Percentiles rank a stretch among this genome's conserved stretches.
phyloP scores from a whole-genome alignment of 441 rosid genomes.

The Brassica hybrid region DNA sequence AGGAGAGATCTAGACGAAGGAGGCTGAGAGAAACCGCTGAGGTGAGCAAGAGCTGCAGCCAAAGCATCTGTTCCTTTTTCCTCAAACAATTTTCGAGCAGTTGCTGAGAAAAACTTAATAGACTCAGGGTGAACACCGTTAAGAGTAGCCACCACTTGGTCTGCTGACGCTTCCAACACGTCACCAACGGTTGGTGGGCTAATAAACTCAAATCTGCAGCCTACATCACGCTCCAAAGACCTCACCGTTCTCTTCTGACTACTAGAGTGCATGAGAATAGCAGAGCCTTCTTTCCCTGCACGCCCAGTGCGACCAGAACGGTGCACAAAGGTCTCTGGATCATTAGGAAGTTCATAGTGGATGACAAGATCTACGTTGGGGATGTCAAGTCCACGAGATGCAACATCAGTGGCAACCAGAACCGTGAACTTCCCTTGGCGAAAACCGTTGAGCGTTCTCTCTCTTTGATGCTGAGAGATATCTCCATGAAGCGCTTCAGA shows the following conservation, averaged over 20 bases:
- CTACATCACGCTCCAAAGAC: conserved; percentile 94
- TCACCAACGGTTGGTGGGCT: conserved; percentile 81
- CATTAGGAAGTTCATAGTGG: conserved; percentile 98
- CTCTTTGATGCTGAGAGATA: conserved; percentile 98
- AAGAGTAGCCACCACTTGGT: conserved; percentile 82
- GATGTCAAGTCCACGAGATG: conserved; percentile 97
- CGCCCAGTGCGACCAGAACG: conserved; percentile 99
- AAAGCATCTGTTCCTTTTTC: conserved; percentile 88
- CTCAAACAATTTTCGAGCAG: conserved; percentile 74
- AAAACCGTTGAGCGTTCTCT: conserved; percentile 91
- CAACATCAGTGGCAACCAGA: conserved; percentile 98
- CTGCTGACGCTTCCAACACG: conserved; percentile 84
- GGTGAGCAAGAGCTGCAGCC: conserved; percentile 94
- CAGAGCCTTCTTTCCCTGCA: conserved; percentile 94
- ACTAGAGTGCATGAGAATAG: conserved; percentile 77
- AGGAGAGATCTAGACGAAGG: conserved; percentile 94
- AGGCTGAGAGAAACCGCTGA: conserved; percentile 92
- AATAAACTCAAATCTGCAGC: conserved; percentile 87
- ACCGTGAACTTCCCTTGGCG: conserved; percentile 97
- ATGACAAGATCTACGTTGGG: conserved; percentile 86
- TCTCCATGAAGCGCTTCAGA: conserved; percentile 98
- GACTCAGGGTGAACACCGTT: conserved; percentile 91
- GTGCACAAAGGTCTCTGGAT: conserved; percentile 96
- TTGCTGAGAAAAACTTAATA: conserved; percentile 72
- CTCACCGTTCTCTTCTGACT: conserved; percentile 91